phyloP scores from a whole-genome alignment of 2,329 filamentous ascomycete species.

The Trichophyton mentagrophytes region DNA sequence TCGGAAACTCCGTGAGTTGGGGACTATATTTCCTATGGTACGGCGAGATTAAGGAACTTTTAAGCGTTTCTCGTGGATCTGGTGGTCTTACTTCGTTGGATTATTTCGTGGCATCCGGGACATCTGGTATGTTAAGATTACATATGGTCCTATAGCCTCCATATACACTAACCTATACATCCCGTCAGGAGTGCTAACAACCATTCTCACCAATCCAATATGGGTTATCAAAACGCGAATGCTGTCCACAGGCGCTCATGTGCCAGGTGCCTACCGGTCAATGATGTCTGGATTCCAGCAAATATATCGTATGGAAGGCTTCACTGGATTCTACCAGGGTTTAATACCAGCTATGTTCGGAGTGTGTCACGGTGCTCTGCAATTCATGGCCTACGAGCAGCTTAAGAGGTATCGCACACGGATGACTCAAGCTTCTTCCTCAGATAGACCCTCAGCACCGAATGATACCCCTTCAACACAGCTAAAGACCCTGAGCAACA shows the following conservation, averaged over 20 bases:
- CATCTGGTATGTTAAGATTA: slow-evolving; percentile 35
- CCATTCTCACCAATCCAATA: slow-evolving; percentile 79
- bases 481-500: slow-evolving; percentile 43
- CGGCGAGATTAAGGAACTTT: slow-evolving; percentile 44
- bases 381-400: slow-evolving; percentile 88
- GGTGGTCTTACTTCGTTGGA: slow-evolving; percentile 48
- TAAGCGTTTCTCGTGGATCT: slow-evolving; percentile 30
- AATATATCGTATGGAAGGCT: slow-evolving; percentile 59
- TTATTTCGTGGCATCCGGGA: slow-evolving; percentile 66
- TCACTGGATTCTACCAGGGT: slow-evolving; percentile 75
- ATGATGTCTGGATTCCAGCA: slow-evolving; percentile 58
- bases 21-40: slow-evolving; percentile 80
- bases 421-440: background rate
- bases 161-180: background rate
- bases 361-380: slow-evolving; percentile 82
- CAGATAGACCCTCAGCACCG: background rate
- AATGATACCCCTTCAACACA: background rate
- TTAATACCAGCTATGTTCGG: slow-evolving; percentile 71
- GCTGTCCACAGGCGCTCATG: slow-evolving; percentile 66
- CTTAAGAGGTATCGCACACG: slow-evolving; percentile 49
- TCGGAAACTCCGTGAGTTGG: slow-evolving; percentile 86
- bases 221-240: slow-evolving; percentile 99
- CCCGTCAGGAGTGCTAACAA: slow-evolving; percentile 55
- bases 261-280: slow-evolving; percentile 66
- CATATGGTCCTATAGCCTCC: background rate